Evolutionary conservation across 1,284 basidiomycete species (phyloP).

Genomic region (Paramarasmius palmivorus): DNA sequence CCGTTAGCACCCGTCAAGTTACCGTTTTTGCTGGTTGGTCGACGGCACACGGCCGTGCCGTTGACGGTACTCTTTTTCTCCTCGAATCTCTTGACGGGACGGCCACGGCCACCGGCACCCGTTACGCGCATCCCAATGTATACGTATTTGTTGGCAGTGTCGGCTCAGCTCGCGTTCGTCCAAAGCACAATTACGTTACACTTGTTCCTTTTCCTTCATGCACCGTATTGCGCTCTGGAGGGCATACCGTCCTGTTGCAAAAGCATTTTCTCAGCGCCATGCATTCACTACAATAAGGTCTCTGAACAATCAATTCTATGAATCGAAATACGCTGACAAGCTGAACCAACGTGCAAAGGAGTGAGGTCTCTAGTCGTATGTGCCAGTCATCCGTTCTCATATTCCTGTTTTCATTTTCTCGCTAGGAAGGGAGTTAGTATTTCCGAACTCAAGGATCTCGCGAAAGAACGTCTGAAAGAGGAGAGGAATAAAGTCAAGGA

Average conservation of each 20-base stretch:
- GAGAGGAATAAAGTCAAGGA: slow-evolving; percentile 21
- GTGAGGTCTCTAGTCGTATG: slow-evolving; percentile 28
- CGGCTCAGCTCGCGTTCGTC: too few species aligned
- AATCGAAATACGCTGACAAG: slow-evolving; percentile 37
- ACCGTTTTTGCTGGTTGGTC: too few species aligned
- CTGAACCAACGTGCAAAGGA: slow-evolving; percentile 31
- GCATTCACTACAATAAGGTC: neutral
- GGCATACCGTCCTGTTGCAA: neutral
- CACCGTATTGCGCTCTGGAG: neutral
- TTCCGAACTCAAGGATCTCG: slow-evolving; percentile 39
- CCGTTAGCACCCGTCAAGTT: too few species aligned
- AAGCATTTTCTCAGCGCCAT: neutral
- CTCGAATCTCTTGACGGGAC: too few species aligned
- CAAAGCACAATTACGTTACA: too few species aligned
- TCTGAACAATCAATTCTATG: neutral
- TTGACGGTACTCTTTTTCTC: too few species aligned
- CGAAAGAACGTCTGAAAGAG: slow-evolving; percentile 31
- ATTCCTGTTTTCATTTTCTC: slow-evolving; percentile 1
- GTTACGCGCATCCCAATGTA: too few species aligned
- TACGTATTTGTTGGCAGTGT: too few species aligned
- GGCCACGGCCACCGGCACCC: too few species aligned
- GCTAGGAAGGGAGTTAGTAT: slow-evolving; percentile 46
- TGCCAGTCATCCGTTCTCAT: slow-evolving; percentile 17
- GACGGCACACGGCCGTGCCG: too few species aligned
- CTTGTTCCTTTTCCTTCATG: neutral